Evolutionary conservation across 176 grass and related monocot species (phyloP).

Genomic region (Pontederia crassipes): DNA sequence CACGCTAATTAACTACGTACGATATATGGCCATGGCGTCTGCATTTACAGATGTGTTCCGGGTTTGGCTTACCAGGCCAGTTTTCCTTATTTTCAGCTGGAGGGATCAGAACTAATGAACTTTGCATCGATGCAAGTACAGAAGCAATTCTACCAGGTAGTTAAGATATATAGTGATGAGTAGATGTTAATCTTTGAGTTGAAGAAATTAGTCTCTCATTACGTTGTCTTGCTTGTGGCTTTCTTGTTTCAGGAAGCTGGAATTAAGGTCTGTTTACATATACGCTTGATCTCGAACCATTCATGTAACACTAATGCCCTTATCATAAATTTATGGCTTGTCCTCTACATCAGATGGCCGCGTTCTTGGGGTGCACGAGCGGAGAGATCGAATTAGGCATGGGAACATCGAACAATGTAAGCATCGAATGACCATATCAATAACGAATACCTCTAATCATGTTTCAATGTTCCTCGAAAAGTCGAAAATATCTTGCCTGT

Average conservation of each 20-base stretch:
- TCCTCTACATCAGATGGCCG: neutral
- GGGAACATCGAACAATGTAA: neutral
- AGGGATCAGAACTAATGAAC: constrained; percentile 29
- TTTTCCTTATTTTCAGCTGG: constrained; percentile 39
- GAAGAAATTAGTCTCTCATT: neutral
- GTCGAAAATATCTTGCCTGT: neutral
- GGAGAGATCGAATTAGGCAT: constrained; percentile 15
- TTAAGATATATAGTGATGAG: neutral
- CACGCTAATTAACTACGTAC: neutral
- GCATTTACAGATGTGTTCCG: constrained; percentile 38
- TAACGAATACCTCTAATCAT: neutral
- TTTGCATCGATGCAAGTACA: constrained; percentile 46
- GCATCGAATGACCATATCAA: neutral
- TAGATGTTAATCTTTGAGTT: neutral
- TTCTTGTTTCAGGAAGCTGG: constrained; percentile 11
- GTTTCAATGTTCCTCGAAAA: neutral
- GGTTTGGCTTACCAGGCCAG: constrained; percentile 61
- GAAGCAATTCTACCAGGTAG: constrained; percentile 70
- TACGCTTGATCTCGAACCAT: no score
- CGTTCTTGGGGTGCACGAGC: neutral
- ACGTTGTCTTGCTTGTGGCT: no score
- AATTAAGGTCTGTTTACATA: neutral
- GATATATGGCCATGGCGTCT: no score
- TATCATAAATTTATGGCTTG: neutral
- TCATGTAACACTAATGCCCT: no score